Percentiles rank a stretch among this genome's conserved stretches.
Conservation (phyloP, 2,329 filamentous ascomycete species). For the Alternaria arborescens region DNA sequence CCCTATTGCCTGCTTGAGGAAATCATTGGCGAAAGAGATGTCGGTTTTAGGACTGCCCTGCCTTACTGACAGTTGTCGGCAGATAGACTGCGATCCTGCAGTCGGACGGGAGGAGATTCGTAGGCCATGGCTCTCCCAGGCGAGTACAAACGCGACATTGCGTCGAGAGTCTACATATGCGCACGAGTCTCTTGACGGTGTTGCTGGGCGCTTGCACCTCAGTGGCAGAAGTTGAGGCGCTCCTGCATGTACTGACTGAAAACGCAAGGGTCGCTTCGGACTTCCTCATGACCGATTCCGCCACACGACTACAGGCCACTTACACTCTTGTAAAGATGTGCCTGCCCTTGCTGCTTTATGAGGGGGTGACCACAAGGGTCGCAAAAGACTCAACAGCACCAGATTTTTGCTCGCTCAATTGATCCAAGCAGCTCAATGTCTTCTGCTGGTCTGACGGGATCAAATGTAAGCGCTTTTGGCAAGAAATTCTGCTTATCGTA, state of each 20-base stretch:
- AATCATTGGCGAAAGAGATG: constrained; percentile 3
- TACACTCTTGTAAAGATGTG: neutral
- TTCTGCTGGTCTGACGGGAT: neutral
- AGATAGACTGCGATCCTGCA: constrained; percentile 18
- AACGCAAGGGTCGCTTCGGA: neutral
- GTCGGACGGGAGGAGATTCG: constrained; percentile 10
- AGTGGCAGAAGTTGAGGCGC: neutral
- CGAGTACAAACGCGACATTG: neutral
- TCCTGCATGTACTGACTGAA: neutral
- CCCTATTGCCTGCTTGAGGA: neutral
- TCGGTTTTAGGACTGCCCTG: constrained; percentile 6
- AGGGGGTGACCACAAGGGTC: neutral
- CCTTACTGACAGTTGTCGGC: constrained; percentile 7
- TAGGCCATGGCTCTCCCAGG: neutral
- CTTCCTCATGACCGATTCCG: neutral
- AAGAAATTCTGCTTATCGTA: neutral
- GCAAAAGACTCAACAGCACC: neutral
- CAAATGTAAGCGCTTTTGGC: neutral
- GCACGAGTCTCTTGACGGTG: neutral
- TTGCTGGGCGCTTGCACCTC: neutral
- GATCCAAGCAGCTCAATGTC: neutral
- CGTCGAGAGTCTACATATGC: neutral
- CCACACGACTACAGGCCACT: neutral
- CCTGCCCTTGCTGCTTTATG: neutral
- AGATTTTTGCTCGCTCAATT: neutral